Base-by-base conservation (phyloP, 2,329 filamentous ascomycete genomes). In the Trichophyton benhamiae region DNA sequence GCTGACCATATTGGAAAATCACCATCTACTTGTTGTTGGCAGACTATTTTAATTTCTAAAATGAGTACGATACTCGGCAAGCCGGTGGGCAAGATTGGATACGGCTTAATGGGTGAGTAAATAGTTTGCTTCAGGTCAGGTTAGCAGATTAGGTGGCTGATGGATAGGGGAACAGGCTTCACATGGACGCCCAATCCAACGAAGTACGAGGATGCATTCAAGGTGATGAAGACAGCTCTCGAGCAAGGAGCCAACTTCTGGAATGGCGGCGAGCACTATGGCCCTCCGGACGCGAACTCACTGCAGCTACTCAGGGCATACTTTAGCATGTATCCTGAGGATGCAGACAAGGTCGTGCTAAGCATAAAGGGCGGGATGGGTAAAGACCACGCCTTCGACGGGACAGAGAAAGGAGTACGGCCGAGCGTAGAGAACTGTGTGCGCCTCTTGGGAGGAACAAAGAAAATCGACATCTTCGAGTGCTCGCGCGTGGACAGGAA, bases 391-490 rank as follows among this genome's bases (percentile, higher is more conserved):
- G 72, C 64, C 1, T 73, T 78, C 1, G 78, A 83, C 64, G 78
- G 79, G 13, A 79, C 76, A 3, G 76, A 78, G 0, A 78, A 79
- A 33, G 75, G 73, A 25, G 71, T 85, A 15, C 78, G 81, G 13
- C 72, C 73, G 33, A 82, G 78, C 2, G 72, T 87, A 33, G 80
- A 86, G 63, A 78, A 80, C 60, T 78, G 79, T 64, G 69, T 84
- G 11, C 68, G 66, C 6, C 60, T 77, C 9, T 69, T 81, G 3
- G 74, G 76, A 22, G 80, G 79, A 3, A 75, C 72, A 59, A 82
- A 82, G 70, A 79, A 78, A 67, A 72, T 86, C 44, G 83, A 85
- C 67, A 70, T 83, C 8, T 86, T 84, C 64, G 78, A 80, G 65
- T 78, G 75, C 60, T 78, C 78, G 1, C 75, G 84, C 22, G 74